These are phyloP conservation scores for Yamadazyma ubonensis DNA, from an alignment of 805 yeast species.

Conservation along the genomic window DNA sequence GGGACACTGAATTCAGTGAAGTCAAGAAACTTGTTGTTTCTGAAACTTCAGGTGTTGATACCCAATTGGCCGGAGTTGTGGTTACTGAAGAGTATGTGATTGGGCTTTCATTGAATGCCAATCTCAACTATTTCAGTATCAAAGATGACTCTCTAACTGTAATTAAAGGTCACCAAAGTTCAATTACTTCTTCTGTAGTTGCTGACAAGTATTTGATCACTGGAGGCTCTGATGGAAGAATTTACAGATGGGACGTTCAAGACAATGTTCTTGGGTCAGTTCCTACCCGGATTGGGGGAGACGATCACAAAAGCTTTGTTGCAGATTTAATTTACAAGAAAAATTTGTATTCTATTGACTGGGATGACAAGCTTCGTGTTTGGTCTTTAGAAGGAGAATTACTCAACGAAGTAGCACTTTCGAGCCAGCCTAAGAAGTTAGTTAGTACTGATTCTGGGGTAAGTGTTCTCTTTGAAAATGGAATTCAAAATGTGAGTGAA, in stretches of 20 bases:
- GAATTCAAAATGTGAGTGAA: conserved; percentile 17
- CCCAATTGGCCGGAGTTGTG: conserved; percentile 80
- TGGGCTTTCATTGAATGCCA: conserved; percentile 71
- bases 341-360: conserved; percentile 58
- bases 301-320: conserved; percentile 64
- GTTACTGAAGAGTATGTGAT: conserved; percentile 60
- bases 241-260: conserved; percentile 55
- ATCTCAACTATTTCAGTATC: conserved; percentile 56
- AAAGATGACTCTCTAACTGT: conserved; percentile 30
- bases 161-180: conserved; percentile 77
- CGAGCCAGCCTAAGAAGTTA: conserved; percentile 38
- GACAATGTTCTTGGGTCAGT: conserved; percentile 19
- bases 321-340: conserved; percentile 44
- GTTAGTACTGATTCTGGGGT: conserved; percentile 26
- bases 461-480: conserved; percentile 31
- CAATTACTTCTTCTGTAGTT: conserved; percentile 55
- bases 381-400: conserved; percentile 23
- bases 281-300: conserved; percentile 27
- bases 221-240: conserved; percentile 82
- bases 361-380: conserved; percentile 78
- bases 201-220: conserved; percentile 44
- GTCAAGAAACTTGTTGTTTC: conserved; percentile 48
- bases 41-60: conserved; percentile 42
- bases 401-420: conserved; percentile 11
- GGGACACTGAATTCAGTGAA: conserved; percentile 42